Conservation (phyloP, 257 asterid genomes). For the Solanum tarijense region DNA sequence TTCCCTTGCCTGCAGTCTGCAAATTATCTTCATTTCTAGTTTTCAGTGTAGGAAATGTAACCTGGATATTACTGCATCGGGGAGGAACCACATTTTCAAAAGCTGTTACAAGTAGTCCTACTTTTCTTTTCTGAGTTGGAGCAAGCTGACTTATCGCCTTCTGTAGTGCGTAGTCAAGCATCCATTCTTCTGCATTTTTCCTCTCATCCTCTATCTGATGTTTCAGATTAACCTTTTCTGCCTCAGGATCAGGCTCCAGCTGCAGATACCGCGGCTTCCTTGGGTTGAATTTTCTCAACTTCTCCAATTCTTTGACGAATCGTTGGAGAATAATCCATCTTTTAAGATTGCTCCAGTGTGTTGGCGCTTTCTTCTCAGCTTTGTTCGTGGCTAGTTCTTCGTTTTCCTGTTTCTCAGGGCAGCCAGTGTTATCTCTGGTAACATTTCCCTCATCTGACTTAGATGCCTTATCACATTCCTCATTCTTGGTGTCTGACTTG, state of each 20-base stretch:
- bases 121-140: conserved; percentile 81
- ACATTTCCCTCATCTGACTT: neutral
- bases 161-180: conserved; percentile 92
- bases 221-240: conserved; percentile 55
- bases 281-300: conserved; percentile 55
- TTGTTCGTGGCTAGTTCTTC: conserved; percentile 14
- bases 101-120: conserved; percentile 73
- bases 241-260: conserved; percentile 40
- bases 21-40: neutral
- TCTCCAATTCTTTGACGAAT: conserved; percentile 69
- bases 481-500: neutral
- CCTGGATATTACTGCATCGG: conserved; percentile 30
- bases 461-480: neutral
- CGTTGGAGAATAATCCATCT: conserved; percentile 86
- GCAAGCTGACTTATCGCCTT: conserved; percentile 74
- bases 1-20: neutral
- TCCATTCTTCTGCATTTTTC: conserved; percentile 78
- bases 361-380: conserved; percentile 56
- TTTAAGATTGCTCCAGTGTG: conserved; percentile 87
- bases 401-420: neutral
- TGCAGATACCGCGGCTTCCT: conserved; percentile 39
- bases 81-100: conserved; percentile 73
- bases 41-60: conserved; percentile 9
- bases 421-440: neutral
- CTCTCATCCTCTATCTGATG: conserved; percentile 51